Evolutionary conservation across 805 yeast species (phyloP), one percentile per base, ranked within the genome.

Genomic region (Ogataea nakhonphanomensis): DNA sequence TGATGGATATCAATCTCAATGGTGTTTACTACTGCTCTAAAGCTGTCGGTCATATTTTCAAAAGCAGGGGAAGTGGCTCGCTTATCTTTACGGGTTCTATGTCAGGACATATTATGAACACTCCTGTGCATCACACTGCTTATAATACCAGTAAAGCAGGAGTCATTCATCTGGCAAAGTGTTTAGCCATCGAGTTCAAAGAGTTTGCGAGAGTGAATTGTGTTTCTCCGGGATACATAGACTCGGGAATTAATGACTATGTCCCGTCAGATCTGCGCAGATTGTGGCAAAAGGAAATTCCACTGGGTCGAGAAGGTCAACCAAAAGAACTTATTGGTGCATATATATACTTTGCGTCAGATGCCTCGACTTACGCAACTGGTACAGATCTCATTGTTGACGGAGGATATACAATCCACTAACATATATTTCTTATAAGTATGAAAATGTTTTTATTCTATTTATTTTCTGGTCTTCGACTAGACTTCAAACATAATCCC

Each of bases 21-120:
- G 77, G 74, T 17, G 71, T 71, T 31, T 74, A 70, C 57, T 67
- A 70, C 53, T 73, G 78, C 57, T 69, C 77, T 37, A 72, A 71
- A 52, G 65, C 65, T 35, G 70, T 70, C 21, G 79, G 79, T 24
- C 61, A 57, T 41, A 57, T 73, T 23, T 74, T 74, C 64, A 65
- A 66, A 50, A 56, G 63, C 40, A 66, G 71, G 49, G 73, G 74
- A 24, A 58, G 55, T 31, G 79, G 79, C 21, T 71, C 77, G 6
- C 58, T 74, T 45, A 66, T 74, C 41, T 68, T 73, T 59, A 74
- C 79, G 11, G 79, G 76, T 4, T 73, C 78, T 14, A 74, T 74
- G 78, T 70, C 76, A 9, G 78, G 71, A 7, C 77, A 71, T 58
- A 73, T 74, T 47, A 74, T 71, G 45, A 74, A 74, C 47, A 73